Evolutionary conservation across 2,329 filamentous ascomycete genomes (phyloP).

Genomic region (Pyrenophora seminiperda): DNA sequence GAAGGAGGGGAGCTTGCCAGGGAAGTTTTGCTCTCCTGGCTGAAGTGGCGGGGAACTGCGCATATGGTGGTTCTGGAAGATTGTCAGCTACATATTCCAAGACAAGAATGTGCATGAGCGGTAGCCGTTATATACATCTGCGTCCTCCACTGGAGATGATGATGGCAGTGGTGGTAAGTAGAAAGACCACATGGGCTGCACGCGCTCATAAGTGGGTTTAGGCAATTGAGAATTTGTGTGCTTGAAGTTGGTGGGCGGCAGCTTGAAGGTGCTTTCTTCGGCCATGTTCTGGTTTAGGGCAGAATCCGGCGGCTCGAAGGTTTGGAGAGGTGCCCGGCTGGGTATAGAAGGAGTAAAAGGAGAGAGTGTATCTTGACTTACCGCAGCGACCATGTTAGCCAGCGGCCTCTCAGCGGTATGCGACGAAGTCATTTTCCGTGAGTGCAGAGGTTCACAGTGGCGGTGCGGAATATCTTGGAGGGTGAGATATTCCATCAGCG

Average conservation of each 20-base stretch:
- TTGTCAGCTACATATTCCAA: constrained; percentile 16
- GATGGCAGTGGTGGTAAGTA: constrained; percentile 3
- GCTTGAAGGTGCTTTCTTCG: too few species aligned
- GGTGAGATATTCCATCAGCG: constrained; percentile 46
- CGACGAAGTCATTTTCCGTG: constrained; percentile 37
- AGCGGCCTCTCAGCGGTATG: constrained; percentile 31
- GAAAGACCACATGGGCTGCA: background rate
- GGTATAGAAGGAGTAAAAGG: constrained; percentile 3
- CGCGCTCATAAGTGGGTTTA: too few species aligned
- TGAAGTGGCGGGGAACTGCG: constrained; percentile 44
- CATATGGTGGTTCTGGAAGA: constrained; percentile 34
- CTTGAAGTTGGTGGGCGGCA: too few species aligned
- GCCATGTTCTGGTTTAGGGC: too few species aligned
- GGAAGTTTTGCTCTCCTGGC: constrained; percentile 35
- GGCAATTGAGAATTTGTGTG: too few species aligned
- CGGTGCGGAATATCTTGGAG: constrained; percentile 48
- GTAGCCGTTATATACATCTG: background rate
- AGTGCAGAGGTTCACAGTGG: constrained; percentile 34
- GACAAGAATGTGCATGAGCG: background rate
- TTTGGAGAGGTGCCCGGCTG: too few species aligned
- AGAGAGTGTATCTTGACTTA: constrained; percentile 30
- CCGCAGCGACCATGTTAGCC: constrained; percentile 36
- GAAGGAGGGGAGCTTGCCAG: constrained; percentile 39
- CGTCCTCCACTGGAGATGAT: background rate
- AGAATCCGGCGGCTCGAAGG: too few species aligned